A percentile compares a stretch with the other conserved stretches of the same genome.
Conservation (phyloP, 2,329 filamentous ascomycete species). For the Pleomassaria siparia region DNA sequence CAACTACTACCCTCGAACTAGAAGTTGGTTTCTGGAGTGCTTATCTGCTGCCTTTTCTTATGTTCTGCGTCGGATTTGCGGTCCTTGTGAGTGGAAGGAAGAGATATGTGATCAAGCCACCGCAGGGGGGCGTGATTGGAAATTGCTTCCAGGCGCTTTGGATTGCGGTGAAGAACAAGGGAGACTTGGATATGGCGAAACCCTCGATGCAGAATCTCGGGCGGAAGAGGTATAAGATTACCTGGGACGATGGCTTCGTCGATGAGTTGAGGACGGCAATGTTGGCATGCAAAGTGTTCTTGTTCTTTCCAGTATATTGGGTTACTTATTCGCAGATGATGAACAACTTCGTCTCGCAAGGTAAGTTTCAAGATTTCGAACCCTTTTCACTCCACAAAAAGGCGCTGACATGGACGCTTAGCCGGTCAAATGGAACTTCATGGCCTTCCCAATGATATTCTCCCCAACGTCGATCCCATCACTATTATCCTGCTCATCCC, state of each 20-base stretch:
- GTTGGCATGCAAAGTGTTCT: conserved; percentile 69
- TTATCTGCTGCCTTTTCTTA: conserved; percentile 63
- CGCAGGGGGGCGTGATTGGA: conserved; percentile 40
- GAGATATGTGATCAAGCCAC: conserved; percentile 40
- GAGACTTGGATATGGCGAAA: conserved; percentile 63
- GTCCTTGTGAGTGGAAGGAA: conserved; percentile 46
- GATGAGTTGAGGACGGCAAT: conserved; percentile 70
- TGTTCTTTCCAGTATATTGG: conserved; percentile 53
- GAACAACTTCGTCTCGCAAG: conserved; percentile 52
- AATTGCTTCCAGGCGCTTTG: conserved; percentile 60
- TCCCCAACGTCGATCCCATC: conserved; percentile 52
- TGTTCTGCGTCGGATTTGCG: conserved; percentile 66
- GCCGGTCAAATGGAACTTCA: conserved; percentile 51
- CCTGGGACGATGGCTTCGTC: conserved; percentile 71
- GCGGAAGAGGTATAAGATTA: conserved; percentile 43
- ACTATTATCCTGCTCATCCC: conserved; percentile 51
- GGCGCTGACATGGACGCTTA: conserved; percentile 22
- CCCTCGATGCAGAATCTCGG: conserved; percentile 53
- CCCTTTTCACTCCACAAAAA: too few species aligned
- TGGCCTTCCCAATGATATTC: conserved; percentile 51
- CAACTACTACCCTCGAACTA: conserved; percentile 69
- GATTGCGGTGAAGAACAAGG: conserved; percentile 56
- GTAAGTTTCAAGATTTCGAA: too few species aligned
- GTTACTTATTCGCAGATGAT: conserved; percentile 49
- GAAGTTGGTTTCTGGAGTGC: conserved; percentile 72